Evolutionary conservation across 805 yeast species (phyloP), one percentile per base, ranked within the genome.

Genomic region (Saccharomycopsis vini): DNA sequence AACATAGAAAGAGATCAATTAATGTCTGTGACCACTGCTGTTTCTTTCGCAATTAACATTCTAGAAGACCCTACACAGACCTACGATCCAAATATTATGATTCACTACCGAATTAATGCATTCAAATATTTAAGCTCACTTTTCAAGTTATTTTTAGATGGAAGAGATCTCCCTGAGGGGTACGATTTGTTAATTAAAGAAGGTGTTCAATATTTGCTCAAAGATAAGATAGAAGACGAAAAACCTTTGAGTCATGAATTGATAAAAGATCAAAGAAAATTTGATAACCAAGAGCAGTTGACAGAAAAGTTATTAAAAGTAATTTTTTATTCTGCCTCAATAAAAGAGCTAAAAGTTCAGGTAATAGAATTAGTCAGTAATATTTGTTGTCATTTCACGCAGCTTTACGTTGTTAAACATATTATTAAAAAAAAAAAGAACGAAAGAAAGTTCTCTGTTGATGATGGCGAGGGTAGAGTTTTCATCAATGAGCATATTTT

Each of bases 1-100:
- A 95, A 95, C 1, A 60, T 87, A 39, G 57, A 66, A 0, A 68
- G 65, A 3, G 71, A 73, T 40, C 74, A 83, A 3, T 81, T 89
- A 1, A 69, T 92, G 24, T 79, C 92, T 0, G 68, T 92, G 21
- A 81, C 96, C 0, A 82, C 95, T 0, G 96, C 92, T 22, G 68
- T 90, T 4, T 72, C 75, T 31, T 74, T 90, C 3, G 96, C 97
- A 0, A 66, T 89, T 32, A 74, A 74, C 20, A 71, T 90, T 7
- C 61, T 92, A 41, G 83, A 81, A 46, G 89, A 86, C 55, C 74
- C 76, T 5, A 59, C 79, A 39, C 67, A 71, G 44, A 72, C 20
- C 3, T 13, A 18, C 4, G 50, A 43, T 36, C 15, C 13, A 15
- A 33, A 41, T 24, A 44, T 37, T 6, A 20, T 4, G 66, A 80